A percentile compares a stretch with the other conserved stretches of the same genome.
Evolutionary conservation across 495 filamentous ascomycete genomes (phyloP).

Genomic region (Aspergillus coremiiformis): DNA sequence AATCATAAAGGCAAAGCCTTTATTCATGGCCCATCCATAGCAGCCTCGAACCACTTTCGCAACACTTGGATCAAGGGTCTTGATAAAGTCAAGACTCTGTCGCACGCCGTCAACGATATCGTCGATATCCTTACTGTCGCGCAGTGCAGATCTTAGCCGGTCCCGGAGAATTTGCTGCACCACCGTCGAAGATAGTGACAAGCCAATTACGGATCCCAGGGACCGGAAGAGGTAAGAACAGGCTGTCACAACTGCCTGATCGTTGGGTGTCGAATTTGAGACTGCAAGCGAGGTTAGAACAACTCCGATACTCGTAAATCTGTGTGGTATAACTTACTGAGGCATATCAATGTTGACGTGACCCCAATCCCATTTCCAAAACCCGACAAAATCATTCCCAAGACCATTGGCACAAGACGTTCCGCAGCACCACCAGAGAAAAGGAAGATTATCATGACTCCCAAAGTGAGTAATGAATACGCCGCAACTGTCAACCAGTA

Average conservation of each 20-base stretch:
- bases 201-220: slow-evolving; percentile 67
- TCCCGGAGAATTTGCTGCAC: slow-evolving; percentile 63
- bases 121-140: slow-evolving; percentile 52
- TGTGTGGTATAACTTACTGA: slow-evolving; percentile 36
- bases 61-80: slow-evolving; percentile 53
- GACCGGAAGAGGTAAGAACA: slow-evolving; percentile 84
- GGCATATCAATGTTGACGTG: slow-evolving; percentile 59
- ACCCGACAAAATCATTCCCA: slow-evolving; percentile 48
- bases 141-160: slow-evolving; percentile 46
- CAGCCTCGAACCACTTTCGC: slow-evolving; percentile 57
- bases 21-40: slow-evolving; percentile 52
- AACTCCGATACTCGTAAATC: background rate
- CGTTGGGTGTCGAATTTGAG: slow-evolving; percentile 57
- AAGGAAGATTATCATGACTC: slow-evolving; percentile 49
- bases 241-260: slow-evolving; percentile 75
- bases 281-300: slow-evolving; percentile 32
- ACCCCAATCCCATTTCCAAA: slow-evolving; percentile 63
- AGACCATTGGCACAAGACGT: slow-evolving; percentile 41
- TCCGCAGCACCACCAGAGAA: slow-evolving; percentile 48
- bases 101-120: slow-evolving; percentile 67
- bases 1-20: slow-evolving; percentile 41
- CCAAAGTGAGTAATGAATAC: slow-evolving; percentile 46
- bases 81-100: slow-evolving; percentile 66
- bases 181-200: slow-evolving; percentile 63
- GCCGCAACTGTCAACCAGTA: slow-evolving; percentile 63